Conservation (phyloP, 768 basidiomycete genomes). For the Lyophyllum atratum region DNA sequence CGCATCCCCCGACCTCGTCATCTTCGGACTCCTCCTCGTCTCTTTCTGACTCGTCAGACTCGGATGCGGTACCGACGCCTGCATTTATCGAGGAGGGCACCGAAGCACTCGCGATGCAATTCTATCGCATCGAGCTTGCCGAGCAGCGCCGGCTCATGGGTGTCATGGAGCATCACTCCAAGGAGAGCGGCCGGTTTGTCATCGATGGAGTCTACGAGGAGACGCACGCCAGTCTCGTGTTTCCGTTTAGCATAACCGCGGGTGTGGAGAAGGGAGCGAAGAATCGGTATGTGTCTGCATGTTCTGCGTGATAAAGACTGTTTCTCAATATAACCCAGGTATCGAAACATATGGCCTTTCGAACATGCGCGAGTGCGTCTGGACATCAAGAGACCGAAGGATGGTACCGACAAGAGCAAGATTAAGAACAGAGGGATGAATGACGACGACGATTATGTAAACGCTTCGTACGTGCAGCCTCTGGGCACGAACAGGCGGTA, state of each 20-base stretch:
- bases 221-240: constrained; percentile 30
- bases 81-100: constrained; percentile 64
- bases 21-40: constrained; percentile 26
- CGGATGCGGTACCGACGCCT: constrained; percentile 27
- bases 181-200: constrained; percentile 45
- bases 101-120: constrained; percentile 87
- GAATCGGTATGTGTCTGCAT: constrained; percentile 62
- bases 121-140: constrained; percentile 88
- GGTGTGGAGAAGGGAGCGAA: constrained; percentile 94
- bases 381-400: constrained; percentile 28
- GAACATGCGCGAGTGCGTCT: constrained; percentile 91
- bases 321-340: constrained; percentile 45
- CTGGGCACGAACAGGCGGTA: constrained; percentile 80
- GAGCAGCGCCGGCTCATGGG: constrained; percentile 89
- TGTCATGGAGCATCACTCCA: constrained; percentile 88
- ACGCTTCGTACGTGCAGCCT: constrained; percentile 92
- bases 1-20: constrained; percentile 16
- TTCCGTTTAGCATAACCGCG: constrained; percentile 93
- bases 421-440: not conserved
- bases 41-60: constrained; percentile 29
- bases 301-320: not conserved
- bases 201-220: constrained; percentile 5
- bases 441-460: constrained; percentile 82
- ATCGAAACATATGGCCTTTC: constrained; percentile 97
- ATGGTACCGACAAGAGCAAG: not conserved